Base-by-base conservation (phyloP, 148 eudicot genomes). In the Vaccinium vitisidaea region DNA sequence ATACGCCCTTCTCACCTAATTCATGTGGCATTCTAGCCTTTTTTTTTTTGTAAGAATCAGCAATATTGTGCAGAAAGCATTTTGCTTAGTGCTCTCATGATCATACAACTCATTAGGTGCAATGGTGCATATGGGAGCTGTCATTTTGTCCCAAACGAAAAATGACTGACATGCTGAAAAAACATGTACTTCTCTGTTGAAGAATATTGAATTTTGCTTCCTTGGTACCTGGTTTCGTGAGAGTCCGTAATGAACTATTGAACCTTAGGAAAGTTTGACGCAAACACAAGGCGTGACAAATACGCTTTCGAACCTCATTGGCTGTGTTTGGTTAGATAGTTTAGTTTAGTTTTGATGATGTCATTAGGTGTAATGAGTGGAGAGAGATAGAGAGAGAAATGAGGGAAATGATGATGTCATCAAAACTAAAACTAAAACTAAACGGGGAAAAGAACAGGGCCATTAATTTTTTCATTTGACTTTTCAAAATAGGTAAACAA, bases 81-180 rank as follows among this genome's bases (percentile, higher is more conserved):
- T 70, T 18, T 52, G 78, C 50, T 10, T 32, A 32, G 36, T 32
- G 36, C 52, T 36, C 16, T 52, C 23, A 49, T 30, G 16, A 65
- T 82, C 78, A 70, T 32, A 1, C 25, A 53, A 15, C 65, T 19
- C 65, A 52, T 53, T 50, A 36, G 36, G 36, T 32, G 36, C 36
- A 32, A 32, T 32, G 63, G 56, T 71, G 5, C 39, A 23, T 16
- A 30, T 30, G 63, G 49, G 63, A 18, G n/a, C 21, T 53, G 56
- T 53, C 25, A 25, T 65, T 50, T 15, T 61, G 77, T 50, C 84
- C 77, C 70, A 55, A 50, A 30, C 19, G 59, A 32, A 79, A 82
- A 16, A 48, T 46, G 53, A 69, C 13, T 21, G 25, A 30, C 2
- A 18, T 32, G 10, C 32, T 5, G 50, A 19, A 53, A 50, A 46